Conservation (phyloP, 768 basidiomycete genomes). For the Psilocybe tampanensis region DNA sequence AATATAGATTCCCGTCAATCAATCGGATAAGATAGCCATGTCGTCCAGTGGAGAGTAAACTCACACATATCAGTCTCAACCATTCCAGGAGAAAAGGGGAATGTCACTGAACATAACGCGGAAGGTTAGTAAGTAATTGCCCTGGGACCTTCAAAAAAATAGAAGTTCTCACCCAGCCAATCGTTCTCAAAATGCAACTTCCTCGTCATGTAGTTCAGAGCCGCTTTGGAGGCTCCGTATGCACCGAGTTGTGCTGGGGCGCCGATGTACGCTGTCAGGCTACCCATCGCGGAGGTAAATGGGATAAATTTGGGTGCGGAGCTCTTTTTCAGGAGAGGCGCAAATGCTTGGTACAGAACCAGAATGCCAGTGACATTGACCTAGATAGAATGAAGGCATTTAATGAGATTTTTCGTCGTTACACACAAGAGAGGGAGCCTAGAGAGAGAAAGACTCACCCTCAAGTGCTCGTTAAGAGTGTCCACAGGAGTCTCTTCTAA, state of each 20-base stretch:
- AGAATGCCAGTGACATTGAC: neutral
- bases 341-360: neutral
- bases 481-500: neutral
- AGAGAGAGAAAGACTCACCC: no score
- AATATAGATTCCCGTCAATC: no score
- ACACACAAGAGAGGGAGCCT: no score
- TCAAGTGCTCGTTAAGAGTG: neutral
- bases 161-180: neutral
- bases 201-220: neutral
- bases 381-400: neutral
- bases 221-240: neutral
- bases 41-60: no score
- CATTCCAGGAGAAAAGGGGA: neutral
- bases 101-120: no score
- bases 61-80: neutral
- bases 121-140: no score
- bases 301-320: neutral
- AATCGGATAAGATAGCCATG: no score
- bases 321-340: neutral
- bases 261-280: neutral
- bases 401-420: no score
- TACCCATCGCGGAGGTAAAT: neutral
- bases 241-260: neutral
- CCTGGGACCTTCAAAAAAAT: no score
- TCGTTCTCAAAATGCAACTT: neutral